Base-by-base conservation (phyloP, 345 rosid genomes). In the Salix arbutifolia region DNA sequence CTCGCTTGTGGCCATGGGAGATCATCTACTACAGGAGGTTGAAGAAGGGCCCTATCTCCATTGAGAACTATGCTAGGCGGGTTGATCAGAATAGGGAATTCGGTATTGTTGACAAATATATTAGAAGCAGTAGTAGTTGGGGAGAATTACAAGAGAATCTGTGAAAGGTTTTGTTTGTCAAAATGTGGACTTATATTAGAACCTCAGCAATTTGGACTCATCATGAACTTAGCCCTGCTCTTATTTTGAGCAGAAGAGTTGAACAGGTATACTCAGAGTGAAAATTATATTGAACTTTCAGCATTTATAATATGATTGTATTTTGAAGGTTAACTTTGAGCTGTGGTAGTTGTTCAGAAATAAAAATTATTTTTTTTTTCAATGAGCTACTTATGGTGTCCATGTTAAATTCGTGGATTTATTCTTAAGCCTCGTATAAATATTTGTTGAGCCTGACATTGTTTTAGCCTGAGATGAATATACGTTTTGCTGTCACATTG, bases 81-180 rank as follows among this genome's bases (percentile, higher is more conserved):
- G 74, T 86, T 73, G 84, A 83, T 65, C 85, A 88, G 77, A 86
- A 86, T 60, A 71, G 77, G 71, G 86, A 85, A 84, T 84, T 80
- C 50, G 76, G 83, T 72, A 86, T 88, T 62, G 74, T 80, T 67
- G 88, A 88, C 75, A 85, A 84, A 73, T 86, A 80, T 65, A 58
- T 86, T 37, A 81, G 87, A 84, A 80, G 87, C 79, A 86, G 86
- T 61, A 88, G 86, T 79, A 87, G 87, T 67, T 85, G 89, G 91
- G 86, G 70, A 72, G 86, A 85, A 72, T 35, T 56, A 61, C 48
- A 19, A 35, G 75, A 61, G 13, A 79, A 83, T 42, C 72, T 38
- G 38, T 79, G 76, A 79, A 42, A 73, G 65, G 4, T 48, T 38
- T 74, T 74, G 71, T 62, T 21, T 30, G 21, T 58, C 40, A 70